These are phyloP conservation scores for Cystobasidium onofrii DNA, from an alignment of 768 basidiomycete genomes.

Conservation along the genomic window DNA sequence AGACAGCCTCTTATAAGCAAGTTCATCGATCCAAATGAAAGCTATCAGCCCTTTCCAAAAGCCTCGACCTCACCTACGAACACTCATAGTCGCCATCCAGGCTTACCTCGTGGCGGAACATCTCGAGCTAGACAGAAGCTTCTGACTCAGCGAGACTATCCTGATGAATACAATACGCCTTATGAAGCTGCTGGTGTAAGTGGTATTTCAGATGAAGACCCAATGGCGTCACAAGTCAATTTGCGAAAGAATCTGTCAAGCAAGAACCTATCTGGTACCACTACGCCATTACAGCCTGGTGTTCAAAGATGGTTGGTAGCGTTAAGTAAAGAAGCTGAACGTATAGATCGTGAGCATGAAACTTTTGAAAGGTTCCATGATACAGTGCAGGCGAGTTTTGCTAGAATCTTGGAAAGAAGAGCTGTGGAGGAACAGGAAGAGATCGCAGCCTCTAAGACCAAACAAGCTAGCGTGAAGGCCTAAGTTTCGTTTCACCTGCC, in stretches of 20 bases:
- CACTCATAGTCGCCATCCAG: neutral
- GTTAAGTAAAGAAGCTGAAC: conserved; percentile 22
- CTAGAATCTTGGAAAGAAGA: conserved; percentile 6
- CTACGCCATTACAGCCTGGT: conserved; percentile 1
- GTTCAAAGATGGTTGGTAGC: conserved; percentile 22
- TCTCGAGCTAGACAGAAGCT: conserved; percentile 21
- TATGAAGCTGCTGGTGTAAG: neutral
- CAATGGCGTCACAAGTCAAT: conserved; percentile 17
- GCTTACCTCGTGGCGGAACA: neutral
- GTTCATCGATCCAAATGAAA: conserved; percentile 24
- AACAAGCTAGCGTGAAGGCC: neutral
- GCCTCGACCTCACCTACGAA: neutral
- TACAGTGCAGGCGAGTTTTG: conserved; percentile 13
- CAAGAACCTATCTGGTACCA: conserved; percentile 1
- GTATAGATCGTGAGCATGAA: conserved; percentile 19
- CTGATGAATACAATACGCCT: neutral
- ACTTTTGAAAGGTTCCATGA: neutral
- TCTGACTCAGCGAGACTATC: conserved; percentile 21
- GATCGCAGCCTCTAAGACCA: neutral
- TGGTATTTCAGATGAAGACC: conserved; percentile 2
- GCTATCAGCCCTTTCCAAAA: conserved; percentile 10
- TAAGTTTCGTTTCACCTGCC: neutral
- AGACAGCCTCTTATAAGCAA: conserved; percentile 17
- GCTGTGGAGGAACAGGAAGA: conserved; percentile 6
- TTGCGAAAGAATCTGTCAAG: conserved; percentile 19